Evolutionary conservation across 148 eudicot species (phyloP).

Genomic region (Chenopodium berlandieri): DNA sequence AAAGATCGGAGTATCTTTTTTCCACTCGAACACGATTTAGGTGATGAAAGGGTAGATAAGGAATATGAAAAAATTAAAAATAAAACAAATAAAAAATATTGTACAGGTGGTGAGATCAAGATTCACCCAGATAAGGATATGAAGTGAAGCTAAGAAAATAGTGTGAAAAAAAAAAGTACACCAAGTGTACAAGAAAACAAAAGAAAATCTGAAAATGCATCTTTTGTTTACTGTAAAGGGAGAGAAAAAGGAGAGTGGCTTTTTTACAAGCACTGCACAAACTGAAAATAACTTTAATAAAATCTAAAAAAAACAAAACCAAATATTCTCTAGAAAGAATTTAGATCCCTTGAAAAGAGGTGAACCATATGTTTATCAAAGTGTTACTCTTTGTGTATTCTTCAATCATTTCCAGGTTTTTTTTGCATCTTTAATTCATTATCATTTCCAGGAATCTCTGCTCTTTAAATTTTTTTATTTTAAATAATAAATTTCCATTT

Average conservation of each 20-base stretch:
- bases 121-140: not conserved
- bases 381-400: constrained; percentile 26
- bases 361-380: constrained; percentile 31
- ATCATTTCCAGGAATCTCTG: constrained; percentile 9
- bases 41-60: not conserved
- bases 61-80: not conserved
- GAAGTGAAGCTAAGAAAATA: not conserved
- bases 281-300: not conserved
- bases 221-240: not conserved
- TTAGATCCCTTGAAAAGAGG: constrained; percentile 36
- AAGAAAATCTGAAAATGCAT: constrained; percentile 28
- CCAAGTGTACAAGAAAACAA: constrained; percentile 25
- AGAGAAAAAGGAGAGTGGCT: constrained; percentile 35
- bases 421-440: not conserved
- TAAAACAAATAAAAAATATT: not conserved
- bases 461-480: not conserved
- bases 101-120: not conserved
- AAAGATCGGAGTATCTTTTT: no score
- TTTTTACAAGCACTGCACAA: constrained; percentile 28
- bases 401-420: constrained; percentile 38
- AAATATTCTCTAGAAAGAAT: constrained; percentile 32
- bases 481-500: not conserved
- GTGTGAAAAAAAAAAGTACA: not conserved
- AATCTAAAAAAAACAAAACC: constrained; percentile 7
- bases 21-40: not conserved